Conservation (phyloP, 2,329 filamentous ascomycete genomes). For the Nemania sp. region DNA sequence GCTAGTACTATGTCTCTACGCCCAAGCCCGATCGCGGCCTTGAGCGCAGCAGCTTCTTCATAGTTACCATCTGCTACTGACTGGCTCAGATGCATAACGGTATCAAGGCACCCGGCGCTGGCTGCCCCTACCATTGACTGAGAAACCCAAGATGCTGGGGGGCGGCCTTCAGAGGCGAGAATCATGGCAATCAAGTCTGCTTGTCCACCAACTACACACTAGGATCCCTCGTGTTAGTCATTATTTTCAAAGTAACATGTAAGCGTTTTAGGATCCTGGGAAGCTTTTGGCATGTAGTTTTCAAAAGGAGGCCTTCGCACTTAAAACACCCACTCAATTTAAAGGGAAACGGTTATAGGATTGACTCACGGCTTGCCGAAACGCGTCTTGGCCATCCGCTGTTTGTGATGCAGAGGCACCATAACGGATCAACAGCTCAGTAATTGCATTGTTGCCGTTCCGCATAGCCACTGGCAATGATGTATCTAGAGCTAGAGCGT, state of each 20-base stretch:
- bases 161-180: slow-evolving; percentile 62
- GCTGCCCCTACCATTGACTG: slow-evolving; percentile 65
- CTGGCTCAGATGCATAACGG: slow-evolving; percentile 63
- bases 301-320: background rate
- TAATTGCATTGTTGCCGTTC: slow-evolving; percentile 57
- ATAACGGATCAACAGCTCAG: slow-evolving; percentile 62
- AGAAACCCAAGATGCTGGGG: slow-evolving; percentile 58
- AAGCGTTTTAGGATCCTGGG: no score
- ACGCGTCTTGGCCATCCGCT: slow-evolving; percentile 64
- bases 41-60: slow-evolving; percentile 65
- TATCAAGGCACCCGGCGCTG: slow-evolving; percentile 62
- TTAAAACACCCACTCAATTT: background rate
- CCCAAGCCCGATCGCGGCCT: slow-evolving; percentile 60
- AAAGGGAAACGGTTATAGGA: background rate
- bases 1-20: slow-evolving; percentile 67
- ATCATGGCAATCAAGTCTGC: slow-evolving; percentile 62
- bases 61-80: slow-evolving; percentile 66
- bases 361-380: slow-evolving; percentile 56
- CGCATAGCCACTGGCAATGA: slow-evolving; percentile 63
- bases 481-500: slow-evolving; percentile 62
- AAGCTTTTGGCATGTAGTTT: background rate
- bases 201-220: slow-evolving; percentile 59
- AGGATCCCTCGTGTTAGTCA: background rate
- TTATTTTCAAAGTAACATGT: background rate
- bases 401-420: slow-evolving; percentile 63